Conservation (phyloP, 1,284 basidiomycete species). For the Sphaerobolus stellatus region DNA sequence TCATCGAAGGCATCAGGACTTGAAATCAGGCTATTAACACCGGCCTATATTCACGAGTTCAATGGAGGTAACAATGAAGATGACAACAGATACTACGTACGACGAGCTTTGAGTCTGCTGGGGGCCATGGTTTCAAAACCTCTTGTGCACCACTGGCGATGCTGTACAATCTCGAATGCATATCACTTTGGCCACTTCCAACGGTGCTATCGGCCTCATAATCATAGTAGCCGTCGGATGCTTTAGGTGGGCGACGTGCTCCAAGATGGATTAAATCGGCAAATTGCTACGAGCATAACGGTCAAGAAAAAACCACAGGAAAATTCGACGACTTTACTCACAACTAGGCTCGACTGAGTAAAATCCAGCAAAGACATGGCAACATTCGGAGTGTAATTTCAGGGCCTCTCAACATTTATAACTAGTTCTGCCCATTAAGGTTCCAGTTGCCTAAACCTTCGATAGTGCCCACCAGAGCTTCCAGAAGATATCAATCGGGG, state of each 20-base stretch:
- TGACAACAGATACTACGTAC: background rate
- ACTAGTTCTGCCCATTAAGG: too few relatives aligned
- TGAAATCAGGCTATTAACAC: slow-evolving; percentile 22
- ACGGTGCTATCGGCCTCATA: slow-evolving; percentile 14
- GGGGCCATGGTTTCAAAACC: slow-evolving; percentile 11
- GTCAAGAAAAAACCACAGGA: background rate
- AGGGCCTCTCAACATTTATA: too few relatives aligned
- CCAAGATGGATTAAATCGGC: background rate
- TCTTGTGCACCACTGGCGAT: slow-evolving; percentile 10
- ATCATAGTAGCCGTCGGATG: slow-evolving; percentile 19
- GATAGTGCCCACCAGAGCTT: too few relatives aligned
- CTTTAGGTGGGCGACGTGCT: slow-evolving; percentile 6
- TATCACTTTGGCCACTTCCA: slow-evolving; percentile 10
- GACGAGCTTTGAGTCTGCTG: slow-evolving; percentile 10
- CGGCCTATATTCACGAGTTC: background rate
- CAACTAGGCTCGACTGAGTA: background rate
- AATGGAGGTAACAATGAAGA: background rate
- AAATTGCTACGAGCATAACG: background rate
- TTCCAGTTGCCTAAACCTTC: too few relatives aligned
- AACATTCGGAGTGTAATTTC: too few relatives aligned
- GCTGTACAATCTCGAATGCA: slow-evolving; percentile 14
- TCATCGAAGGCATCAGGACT: slow-evolving; percentile 38
- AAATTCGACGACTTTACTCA: background rate
- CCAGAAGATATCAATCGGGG: too few relatives aligned
- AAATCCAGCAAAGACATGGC: too few relatives aligned